Percentiles rank a stretch among this genome's conserved stretches.
Conservation (phyloP, 2,329 filamentous ascomycete species). For the Pseudocercospora musae region DNA sequence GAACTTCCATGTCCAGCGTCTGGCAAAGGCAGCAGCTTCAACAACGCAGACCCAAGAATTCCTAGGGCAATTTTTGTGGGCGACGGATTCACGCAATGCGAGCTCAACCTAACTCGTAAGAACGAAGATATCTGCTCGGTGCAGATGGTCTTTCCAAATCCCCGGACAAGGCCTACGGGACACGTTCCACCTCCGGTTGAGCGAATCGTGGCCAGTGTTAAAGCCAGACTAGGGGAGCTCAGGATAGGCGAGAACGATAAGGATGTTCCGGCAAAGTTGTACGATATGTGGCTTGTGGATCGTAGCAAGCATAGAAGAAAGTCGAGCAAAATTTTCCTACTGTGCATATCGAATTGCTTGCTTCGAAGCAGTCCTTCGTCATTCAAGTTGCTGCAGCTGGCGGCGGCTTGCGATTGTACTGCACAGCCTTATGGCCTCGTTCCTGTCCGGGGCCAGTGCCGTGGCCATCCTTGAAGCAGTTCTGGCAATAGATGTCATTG, state of each 20-base stretch:
- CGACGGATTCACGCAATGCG: constrained; percentile 23
- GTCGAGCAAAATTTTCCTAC: no score
- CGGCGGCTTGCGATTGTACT: constrained; percentile 19
- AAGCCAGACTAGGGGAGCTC: background rate
- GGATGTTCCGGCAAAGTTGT: background rate
- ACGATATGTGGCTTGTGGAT: background rate
- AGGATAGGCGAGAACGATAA: background rate
- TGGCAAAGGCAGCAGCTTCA: constrained; percentile 21
- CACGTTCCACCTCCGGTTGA: background rate
- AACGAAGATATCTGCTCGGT: constrained; percentile 1
- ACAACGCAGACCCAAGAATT: constrained; percentile 6
- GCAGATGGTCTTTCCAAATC: background rate
- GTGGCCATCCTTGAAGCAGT: constrained; percentile 81
- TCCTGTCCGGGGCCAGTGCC: constrained; percentile 69
- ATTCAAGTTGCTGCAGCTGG: constrained; percentile 9
- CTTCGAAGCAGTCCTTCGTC: no score
- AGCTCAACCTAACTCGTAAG: constrained; percentile 22
- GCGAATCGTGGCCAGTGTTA: background rate
- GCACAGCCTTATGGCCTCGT: constrained; percentile 62
- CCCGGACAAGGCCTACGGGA: background rate
- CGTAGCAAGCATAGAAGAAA: background rate
- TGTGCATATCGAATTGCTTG: no score
- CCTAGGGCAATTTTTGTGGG: constrained; percentile 27
- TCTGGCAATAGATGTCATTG: constrained; percentile 67
- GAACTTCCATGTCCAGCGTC: constrained; percentile 21